Evolutionary conservation across 768 basidiomycete species (phyloP), one percentile per base, ranked within the genome.

Genomic region (Mycena polygramma): DNA sequence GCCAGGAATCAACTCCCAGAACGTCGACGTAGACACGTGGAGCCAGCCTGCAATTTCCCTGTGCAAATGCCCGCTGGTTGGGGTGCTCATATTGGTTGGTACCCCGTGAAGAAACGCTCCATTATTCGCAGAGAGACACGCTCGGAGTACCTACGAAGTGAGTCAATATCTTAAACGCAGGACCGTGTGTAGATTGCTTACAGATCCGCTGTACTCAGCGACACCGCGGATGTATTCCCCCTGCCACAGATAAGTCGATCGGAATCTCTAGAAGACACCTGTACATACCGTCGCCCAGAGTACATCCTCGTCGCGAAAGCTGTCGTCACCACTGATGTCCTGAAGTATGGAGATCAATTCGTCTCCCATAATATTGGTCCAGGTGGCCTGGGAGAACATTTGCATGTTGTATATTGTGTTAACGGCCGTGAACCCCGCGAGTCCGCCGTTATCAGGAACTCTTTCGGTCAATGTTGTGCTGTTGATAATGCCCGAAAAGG

Each of bases 121-220:
- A 26, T 15, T 13, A 7, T 30, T 7, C 9, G 51, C 24, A 11
- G 51, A 52, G 22, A 52, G 24, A 30, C 51, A 52, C 2, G 51
- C 51, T 6, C 51, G 22, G 13, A 52, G 30, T 9, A 52, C 51
- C 51, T 52, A 13, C 4, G 24, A 20, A 22, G 4, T 43, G 41
- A 30, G 26, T 6, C 26, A 30, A 1, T 22, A 14, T 26, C 2
- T 10, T 22, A 52, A 30, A 52, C 9, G 26, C 14, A 14, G 51
- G 22, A 3, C 15, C 9, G 14, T 15, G 24, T 52, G 24, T 17
- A 52, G 2, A 30, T 26, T 14, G 5, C 64, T 39, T 22, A 65
- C 64, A 9, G 64, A 36, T 36, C 54, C 64, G 17, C 64, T 65
- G 43, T 65, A 65, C 45, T 65, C 64, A 17, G 64, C 55, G 19